Evolutionary conservation across 1,284 basidiomycete species (phyloP).

Genomic region (Trichosporon sp.): DNA sequence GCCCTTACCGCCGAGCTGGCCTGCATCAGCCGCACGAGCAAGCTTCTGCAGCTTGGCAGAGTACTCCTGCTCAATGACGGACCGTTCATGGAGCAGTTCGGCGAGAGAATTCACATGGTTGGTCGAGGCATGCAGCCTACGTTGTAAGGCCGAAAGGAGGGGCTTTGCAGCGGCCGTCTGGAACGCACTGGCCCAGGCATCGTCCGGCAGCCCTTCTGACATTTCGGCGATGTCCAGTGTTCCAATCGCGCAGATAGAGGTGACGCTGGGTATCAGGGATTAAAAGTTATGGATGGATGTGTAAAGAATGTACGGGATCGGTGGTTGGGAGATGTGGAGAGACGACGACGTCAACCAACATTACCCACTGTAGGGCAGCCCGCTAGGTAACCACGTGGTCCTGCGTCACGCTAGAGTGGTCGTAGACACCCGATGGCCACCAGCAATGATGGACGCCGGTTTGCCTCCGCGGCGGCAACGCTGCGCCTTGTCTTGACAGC

Average conservation of each 20-base stretch:
- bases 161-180: constrained; percentile 44
- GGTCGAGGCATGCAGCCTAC: constrained; percentile 46
- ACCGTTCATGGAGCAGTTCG: constrained; percentile 60
- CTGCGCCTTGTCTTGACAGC: neutral
- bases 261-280: neutral
- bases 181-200: constrained; percentile 51
- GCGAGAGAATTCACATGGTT: constrained; percentile 55
- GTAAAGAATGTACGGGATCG: neutral
- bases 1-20: constrained; percentile 41
- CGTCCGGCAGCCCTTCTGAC: constrained; percentile 44
- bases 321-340: neutral
- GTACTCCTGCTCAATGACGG: constrained; percentile 59
- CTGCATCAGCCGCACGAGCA: constrained; percentile 51
- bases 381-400: constrained; percentile 4
- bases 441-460: neutral
- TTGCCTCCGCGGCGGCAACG: constrained; percentile 10
- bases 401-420: neutral
- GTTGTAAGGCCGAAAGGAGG: constrained; percentile 44
- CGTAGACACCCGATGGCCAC: no score
- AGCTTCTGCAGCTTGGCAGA: constrained; percentile 60
- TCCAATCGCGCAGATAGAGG: neutral
- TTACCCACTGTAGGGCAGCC: neutral
- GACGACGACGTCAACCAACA: constrained; percentile 16
- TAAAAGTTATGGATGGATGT: neutral
- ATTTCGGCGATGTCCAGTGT: constrained; percentile 10